phyloP scores from a whole-genome alignment of 2,329 filamentous ascomycete species.

The Stagonosporopsis tanaceti region DNA sequence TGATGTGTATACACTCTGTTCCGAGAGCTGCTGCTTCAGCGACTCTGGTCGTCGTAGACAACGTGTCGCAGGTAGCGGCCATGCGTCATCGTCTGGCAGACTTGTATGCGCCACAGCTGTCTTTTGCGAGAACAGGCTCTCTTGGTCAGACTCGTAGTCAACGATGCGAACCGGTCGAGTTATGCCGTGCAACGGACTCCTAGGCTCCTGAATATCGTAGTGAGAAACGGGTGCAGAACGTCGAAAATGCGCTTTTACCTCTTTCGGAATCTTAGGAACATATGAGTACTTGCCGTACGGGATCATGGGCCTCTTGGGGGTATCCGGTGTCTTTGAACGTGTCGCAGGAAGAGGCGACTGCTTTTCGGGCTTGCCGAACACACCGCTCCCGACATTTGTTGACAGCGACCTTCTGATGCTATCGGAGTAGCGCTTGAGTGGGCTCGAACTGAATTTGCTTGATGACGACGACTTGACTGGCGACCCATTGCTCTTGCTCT shows the following conservation, averaged over 20 bases:
- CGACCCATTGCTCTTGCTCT: background rate
- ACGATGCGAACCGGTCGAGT: slow-evolving; percentile 27
- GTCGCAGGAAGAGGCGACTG: slow-evolving; percentile 1
- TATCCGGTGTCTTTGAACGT: slow-evolving; percentile 1
- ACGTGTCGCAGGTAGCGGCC: slow-evolving; percentile 1
- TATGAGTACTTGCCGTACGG: slow-evolving; percentile 7
- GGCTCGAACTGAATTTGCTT: slow-evolving; percentile 15
- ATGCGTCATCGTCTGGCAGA: background rate
- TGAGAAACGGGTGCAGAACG: background rate
- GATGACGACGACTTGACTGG: background rate
- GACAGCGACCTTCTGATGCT: slow-evolving; percentile 30
- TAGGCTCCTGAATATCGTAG: slow-evolving; percentile 17
- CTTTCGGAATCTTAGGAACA: slow-evolving; percentile 9
- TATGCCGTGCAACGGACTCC: slow-evolving; percentile 33
- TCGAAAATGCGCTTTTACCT: background rate
- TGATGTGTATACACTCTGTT: slow-evolving; percentile 27
- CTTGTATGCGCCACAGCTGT: background rate
- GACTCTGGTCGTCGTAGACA: slow-evolving; percentile 12
- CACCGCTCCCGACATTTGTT: slow-evolving; percentile 10
- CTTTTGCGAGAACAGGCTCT: background rate
- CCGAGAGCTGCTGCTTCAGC: slow-evolving; percentile 14
- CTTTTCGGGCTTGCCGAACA: background rate
- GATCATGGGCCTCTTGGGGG: background rate
- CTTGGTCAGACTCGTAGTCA: background rate
- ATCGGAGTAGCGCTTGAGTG: slow-evolving; percentile 32